phyloP scores from a whole-genome alignment of 2,329 filamentous ascomycete species.

The Sporothrix pallida region DNA sequence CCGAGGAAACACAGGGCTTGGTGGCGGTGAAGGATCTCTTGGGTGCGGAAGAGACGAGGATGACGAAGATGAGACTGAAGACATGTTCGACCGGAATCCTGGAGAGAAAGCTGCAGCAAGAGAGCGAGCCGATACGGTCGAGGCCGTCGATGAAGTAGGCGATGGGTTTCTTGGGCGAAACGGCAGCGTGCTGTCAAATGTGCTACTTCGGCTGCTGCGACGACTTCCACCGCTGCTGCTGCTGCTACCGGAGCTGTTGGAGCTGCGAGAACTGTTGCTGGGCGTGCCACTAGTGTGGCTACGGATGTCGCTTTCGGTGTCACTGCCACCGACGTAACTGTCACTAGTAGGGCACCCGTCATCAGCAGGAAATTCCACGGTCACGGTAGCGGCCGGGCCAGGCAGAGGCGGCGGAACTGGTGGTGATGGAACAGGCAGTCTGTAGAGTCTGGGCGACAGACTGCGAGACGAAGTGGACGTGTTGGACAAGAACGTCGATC shows the following conservation, averaged over 20 bases:
- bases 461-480: no score
- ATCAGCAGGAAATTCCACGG: background rate
- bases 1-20: conserved; percentile 7
- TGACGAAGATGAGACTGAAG: background rate
- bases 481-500: background rate
- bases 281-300: background rate
- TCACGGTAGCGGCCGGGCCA: background rate
- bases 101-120: background rate
- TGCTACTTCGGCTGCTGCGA: background rate
- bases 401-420: background rate
- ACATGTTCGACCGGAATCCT: background rate
- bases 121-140: background rate
- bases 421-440: background rate
- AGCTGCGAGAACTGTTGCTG: no score
- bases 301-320: background rate
- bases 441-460: background rate
- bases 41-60: background rate
- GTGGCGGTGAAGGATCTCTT: conserved; percentile 13
- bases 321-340: conserved; percentile 14
- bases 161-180: background rate
- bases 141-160: background rate
- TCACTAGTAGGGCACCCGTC: background rate
- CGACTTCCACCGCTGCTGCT: background rate
- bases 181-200: background rate
- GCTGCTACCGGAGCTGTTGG: background rate